Conservation (phyloP, 345 rosid genomes). For the Moricandia arvensis region DNA sequence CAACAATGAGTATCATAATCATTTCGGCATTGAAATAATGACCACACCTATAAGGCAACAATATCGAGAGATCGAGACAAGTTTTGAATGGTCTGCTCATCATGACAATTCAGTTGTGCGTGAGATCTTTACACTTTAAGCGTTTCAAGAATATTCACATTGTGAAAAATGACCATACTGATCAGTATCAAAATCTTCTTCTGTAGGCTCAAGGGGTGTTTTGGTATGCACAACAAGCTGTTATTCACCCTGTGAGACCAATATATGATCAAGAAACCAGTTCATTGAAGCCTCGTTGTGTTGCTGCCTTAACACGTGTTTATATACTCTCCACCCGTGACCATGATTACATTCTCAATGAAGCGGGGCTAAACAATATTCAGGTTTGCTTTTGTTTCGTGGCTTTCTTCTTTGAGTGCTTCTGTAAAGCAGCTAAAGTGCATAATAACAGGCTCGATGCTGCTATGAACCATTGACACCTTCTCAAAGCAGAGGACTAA, state of each 20-base stretch:
- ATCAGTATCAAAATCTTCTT: neutral
- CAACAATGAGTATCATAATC: slow-evolving; percentile 32
- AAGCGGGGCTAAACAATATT: slow-evolving; percentile 59
- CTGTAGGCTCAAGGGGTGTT: slow-evolving; percentile 68
- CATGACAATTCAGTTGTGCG: neutral
- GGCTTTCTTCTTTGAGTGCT: neutral
- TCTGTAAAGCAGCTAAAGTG: neutral
- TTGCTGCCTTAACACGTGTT: slow-evolving; percentile 83
- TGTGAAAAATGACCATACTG: neutral
- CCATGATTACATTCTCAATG: slow-evolving; percentile 66
- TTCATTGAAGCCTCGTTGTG: slow-evolving; percentile 77
- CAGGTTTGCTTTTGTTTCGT: slow-evolving; percentile 36
- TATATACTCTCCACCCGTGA: slow-evolving; percentile 70
- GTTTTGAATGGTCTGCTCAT: slow-evolving; percentile 62
- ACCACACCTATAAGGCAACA: too few relatives aligned
- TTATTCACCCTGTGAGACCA: slow-evolving; percentile 73
- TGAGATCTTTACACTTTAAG: neutral
- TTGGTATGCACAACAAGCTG: slow-evolving; percentile 83
- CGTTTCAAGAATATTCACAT: neutral
- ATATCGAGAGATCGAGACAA: too few relatives aligned
- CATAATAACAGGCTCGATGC: slow-evolving; percentile 42
- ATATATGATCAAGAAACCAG: slow-evolving; percentile 83
- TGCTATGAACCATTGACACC: slow-evolving; percentile 67
- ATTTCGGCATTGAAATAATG: too few relatives aligned
- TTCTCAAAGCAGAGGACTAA: slow-evolving; percentile 58